Evolutionary conservation across 2,329 filamentous ascomycete genomes (phyloP).

Genomic region (Fusarium subglutinans): DNA sequence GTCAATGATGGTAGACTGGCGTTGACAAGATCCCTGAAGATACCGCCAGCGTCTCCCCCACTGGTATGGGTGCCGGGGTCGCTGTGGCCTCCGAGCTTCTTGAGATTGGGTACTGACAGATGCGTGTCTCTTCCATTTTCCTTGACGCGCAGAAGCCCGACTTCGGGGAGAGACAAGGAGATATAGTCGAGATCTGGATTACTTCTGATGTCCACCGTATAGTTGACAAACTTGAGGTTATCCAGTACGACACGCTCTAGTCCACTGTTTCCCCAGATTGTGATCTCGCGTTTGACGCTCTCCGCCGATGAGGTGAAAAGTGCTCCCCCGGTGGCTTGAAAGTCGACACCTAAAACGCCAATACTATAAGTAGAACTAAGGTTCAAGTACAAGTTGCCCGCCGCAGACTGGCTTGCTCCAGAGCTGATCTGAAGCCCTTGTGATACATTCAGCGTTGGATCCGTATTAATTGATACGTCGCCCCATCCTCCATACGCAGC

Average conservation of each 20-base stretch:
- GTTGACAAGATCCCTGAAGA: neutral
- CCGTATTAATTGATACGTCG: neutral
- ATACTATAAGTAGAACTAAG: neutral
- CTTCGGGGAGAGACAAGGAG: neutral
- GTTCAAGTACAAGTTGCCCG: neutral
- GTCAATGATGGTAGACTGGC: neutral
- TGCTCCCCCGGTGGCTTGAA: neutral
- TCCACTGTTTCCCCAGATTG: rapidly evolving
- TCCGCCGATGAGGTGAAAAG: neutral
- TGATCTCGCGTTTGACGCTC: neutral
- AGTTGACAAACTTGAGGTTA: neutral
- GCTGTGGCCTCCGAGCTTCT: neutral
- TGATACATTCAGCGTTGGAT: neutral
- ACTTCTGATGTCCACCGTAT: neutral
- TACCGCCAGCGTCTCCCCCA: neutral
- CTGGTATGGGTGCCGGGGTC: rapidly evolving
- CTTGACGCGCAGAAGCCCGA: neutral
- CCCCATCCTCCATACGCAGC: neutral
- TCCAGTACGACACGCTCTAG: neutral
- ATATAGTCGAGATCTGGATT: neutral
- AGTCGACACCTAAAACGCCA: neutral
- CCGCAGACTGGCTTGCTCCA: rapidly evolving
- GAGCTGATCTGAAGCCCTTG: rapidly evolving
- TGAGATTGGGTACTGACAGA: rapidly evolving
- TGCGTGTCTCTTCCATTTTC: neutral